Conservation (phyloP, 2,329 filamentous ascomycete genomes). For the Neopestalotiopsis sp. region DNA sequence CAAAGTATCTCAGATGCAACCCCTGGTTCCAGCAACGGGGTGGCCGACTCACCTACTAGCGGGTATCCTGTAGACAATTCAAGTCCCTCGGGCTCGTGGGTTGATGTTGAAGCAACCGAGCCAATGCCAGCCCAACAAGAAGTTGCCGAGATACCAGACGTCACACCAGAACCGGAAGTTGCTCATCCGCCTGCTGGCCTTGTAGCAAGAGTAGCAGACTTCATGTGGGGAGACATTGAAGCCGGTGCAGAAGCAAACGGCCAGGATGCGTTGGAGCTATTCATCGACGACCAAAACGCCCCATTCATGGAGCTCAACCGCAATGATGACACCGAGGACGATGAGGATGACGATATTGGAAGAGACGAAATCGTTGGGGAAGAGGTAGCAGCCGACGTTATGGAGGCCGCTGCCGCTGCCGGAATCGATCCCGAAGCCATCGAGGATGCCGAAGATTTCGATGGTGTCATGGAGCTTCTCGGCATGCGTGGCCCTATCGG, state of each 20-base stretch:
- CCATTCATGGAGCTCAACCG: slow-evolving; percentile 42
- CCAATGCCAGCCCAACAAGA: slow-evolving; percentile 13
- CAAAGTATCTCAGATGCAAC: background rate
- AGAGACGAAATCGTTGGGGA: slow-evolving; percentile 41
- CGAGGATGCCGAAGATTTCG: slow-evolving; percentile 90
- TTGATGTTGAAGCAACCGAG: slow-evolving; percentile 1
- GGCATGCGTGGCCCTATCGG: slow-evolving; percentile 94
- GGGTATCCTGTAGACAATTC: background rate
- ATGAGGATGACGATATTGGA: slow-evolving; percentile 31
- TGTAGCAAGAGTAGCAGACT: slow-evolving; percentile 55
- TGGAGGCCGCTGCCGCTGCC: slow-evolving; percentile 68
- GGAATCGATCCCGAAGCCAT: slow-evolving; percentile 77
- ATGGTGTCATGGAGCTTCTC: slow-evolving; percentile 93
- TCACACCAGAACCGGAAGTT: background rate
- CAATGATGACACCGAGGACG: slow-evolving; percentile 43
- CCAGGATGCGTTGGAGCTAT: slow-evolving; percentile 66
- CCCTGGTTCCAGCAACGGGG: background rate
- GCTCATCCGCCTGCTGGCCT: slow-evolving; percentile 41
- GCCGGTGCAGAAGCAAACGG: slow-evolving; percentile 50
- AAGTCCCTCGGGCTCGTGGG: background rate
- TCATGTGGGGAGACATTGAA: slow-evolving; percentile 66
- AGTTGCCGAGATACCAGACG: slow-evolving; percentile 17
- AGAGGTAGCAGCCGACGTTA: slow-evolving; percentile 57
- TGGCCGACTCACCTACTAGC: background rate
- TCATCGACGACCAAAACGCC: slow-evolving; percentile 51